phyloP scores from a whole-genome alignment of 371 early-diverging fungal species.

The Dichotomocladium elegans region DNA sequence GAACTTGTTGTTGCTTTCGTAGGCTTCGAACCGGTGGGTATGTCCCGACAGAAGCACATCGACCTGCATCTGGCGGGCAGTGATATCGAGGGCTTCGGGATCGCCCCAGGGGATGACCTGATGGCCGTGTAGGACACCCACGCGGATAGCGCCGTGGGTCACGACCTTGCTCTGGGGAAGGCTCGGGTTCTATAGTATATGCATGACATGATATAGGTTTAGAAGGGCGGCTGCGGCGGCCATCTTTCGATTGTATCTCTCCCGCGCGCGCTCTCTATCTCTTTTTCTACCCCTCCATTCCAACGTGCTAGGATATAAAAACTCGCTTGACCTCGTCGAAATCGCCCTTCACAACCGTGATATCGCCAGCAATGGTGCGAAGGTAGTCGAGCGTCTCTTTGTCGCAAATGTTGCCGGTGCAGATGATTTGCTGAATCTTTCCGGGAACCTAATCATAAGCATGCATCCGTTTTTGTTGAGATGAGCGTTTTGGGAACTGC shows the following conservation, averaged over 20 bases:
- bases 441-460: slow-evolving; percentile 70
- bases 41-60: slow-evolving; percentile 87
- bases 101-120: slow-evolving; percentile 90
- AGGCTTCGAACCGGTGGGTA: slow-evolving; percentile 88
- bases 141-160: slow-evolving; percentile 68
- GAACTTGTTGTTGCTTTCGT: slow-evolving; percentile 84
- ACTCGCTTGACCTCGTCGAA: slow-evolving; percentile 66
- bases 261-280: too few species aligned
- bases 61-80: slow-evolving; percentile 86
- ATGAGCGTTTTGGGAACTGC: not conserved
- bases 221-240: too few species aligned
- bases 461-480: not conserved
- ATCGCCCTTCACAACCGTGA: slow-evolving; percentile 81
- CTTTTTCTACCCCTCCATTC: too few species aligned
- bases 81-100: slow-evolving; percentile 69
- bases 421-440: slow-evolving; percentile 92
- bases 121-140: slow-evolving; percentile 91
- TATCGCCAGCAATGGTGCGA: slow-evolving; percentile 75
- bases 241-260: too few species aligned
- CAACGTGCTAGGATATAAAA: too few species aligned
- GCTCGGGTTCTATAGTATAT: slow-evolving; percentile 35
- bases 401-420: slow-evolving; percentile 87
- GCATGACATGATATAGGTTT: too few species aligned
- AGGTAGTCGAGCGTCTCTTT: slow-evolving; percentile 84
- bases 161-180: slow-evolving; percentile 69